These are phyloP conservation scores for Huntiella abstrusa DNA, from an alignment of 2,329 filamentous ascomycete genomes.

Conservation along the genomic window DNA sequence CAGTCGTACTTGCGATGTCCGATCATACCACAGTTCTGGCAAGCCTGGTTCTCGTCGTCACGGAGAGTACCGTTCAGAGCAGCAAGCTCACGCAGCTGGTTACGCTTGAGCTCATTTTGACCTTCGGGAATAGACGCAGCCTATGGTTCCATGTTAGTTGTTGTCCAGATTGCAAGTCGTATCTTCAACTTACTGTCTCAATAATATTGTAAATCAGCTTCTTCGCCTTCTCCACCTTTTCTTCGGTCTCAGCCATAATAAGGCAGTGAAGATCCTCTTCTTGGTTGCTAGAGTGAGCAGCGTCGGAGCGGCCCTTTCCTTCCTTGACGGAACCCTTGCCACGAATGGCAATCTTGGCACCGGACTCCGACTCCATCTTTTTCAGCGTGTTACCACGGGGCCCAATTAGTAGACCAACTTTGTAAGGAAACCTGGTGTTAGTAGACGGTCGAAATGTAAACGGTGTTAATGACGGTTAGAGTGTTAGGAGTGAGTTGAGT, in stretches of 20 bases:
- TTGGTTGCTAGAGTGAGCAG: constrained; percentile 98
- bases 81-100: constrained; percentile 92
- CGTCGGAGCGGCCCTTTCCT: constrained; percentile 96
- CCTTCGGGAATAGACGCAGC: constrained; percentile 96
- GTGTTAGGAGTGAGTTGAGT: constrained; percentile 9
- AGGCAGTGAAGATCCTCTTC: constrained; percentile 97
- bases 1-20: constrained; percentile 98
- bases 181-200: constrained; percentile 57
- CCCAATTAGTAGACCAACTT: constrained; percentile 99
- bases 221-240: constrained; percentile 99
- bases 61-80: constrained; percentile 96
- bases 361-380: constrained; percentile 97
- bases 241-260: constrained; percentile 99
- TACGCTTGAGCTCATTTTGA: constrained; percentile 96
- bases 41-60: constrained; percentile 97
- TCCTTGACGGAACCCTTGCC: constrained; percentile 99
- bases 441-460: constrained; percentile 27
- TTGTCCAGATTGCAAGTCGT: not conserved
- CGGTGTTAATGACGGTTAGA: constrained; percentile 12
- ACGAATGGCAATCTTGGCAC: constrained; percentile 96
- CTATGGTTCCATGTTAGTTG: constrained; percentile 25
- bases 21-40: constrained; percentile 98
- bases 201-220: constrained; percentile 97
- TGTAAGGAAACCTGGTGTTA: constrained; percentile 82
- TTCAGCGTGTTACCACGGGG: constrained; percentile 99